Conservation (phyloP, 768 basidiomycete genomes). For the Podaxis sp. region DNA sequence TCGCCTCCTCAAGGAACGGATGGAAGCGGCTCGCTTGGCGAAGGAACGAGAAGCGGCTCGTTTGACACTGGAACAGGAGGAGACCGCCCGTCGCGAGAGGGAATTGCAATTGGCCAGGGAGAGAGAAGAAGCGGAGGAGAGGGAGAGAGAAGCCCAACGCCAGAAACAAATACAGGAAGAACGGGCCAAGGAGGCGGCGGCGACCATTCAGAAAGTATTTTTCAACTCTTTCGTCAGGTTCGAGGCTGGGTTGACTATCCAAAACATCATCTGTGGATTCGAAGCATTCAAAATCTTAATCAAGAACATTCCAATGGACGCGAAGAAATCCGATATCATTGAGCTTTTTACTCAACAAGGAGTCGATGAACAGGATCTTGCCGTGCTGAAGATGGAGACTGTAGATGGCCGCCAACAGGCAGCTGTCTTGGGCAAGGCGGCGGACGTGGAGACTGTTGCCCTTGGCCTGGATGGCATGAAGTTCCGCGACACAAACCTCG, state of each 20-base stretch:
- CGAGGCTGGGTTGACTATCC: constrained; percentile 22
- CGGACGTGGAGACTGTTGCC: constrained; percentile 40
- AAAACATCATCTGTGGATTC: constrained; percentile 19
- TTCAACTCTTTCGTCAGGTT: constrained; percentile 20
- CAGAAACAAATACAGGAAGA: constrained; percentile 10
- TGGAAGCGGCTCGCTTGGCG: neutral
- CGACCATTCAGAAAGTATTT: constrained; percentile 14
- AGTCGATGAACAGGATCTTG: constrained; percentile 10
- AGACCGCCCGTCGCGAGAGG: neutral
- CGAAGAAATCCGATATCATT: constrained; percentile 13
- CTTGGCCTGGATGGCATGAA: constrained; percentile 47
- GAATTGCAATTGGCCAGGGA: neutral
- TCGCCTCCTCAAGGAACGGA: neutral
- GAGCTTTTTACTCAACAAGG: constrained; percentile 17
- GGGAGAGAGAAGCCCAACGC: neutral
- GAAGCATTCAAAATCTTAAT: constrained; percentile 17
- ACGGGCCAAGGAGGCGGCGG: constrained; percentile 7
- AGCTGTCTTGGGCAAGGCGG: constrained; percentile 41
- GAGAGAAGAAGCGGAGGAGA: constrained; percentile 5
- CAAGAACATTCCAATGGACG: constrained; percentile 18
- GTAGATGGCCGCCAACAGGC: constrained; percentile 36
- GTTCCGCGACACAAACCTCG: constrained; percentile 42
- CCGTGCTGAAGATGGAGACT: constrained; percentile 20
- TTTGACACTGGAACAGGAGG: neutral
- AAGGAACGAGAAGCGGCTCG: neutral